Base-by-base conservation (phyloP, 129 eudicot species). In the Pittosporum tobira region DNA sequence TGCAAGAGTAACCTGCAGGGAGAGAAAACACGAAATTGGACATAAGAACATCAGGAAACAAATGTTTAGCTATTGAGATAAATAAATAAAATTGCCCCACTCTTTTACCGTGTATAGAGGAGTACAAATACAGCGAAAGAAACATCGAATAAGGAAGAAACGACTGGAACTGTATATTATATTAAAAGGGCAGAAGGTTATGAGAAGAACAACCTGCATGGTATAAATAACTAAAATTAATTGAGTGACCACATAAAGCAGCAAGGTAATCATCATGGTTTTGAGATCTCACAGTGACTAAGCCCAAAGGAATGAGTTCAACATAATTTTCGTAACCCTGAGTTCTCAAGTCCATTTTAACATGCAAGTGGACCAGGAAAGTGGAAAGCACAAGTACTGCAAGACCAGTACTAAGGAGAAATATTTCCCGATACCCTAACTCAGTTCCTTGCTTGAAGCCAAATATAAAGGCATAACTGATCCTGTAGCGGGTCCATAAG, bases 401-500 rank as follows among this genome's bases (percentile, higher is more conserved):
- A 64, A 87, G 83, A 60, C 88, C 86, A 48, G 57, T 65, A 63
- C 94, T 77, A 55, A 87, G 76, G 42, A 83, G 86, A 60, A 80
- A 77, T 3, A 87, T 81, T 58, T 87, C 96, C 40, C 72, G 67
- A 70, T 70, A 78, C 72, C 88, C 78, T 69, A 87, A 56, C 67
- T 83, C 96, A 48, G 88, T 83, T 58, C 94, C 94, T 43, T 80
- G 85, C 58, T 78, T 78, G 75, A 87, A 80, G 28, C 83, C 93
- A 57, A 87, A 84, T 75, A 87, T 87, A 58, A 87, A 87, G 28
- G 85, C 73, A 59, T 87, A 87, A 75, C 83, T 87, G 88, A 87
- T 70, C 61, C 73, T 64, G 63, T 73, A 87, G 34, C 77, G 83
- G 75, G 66, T 83, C 96, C 94, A 83, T 48, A 83, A 80, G 75